phyloP scores from a whole-genome alignment of 1,284 basidiomycete species.

The Coniophora puteana region DNA sequence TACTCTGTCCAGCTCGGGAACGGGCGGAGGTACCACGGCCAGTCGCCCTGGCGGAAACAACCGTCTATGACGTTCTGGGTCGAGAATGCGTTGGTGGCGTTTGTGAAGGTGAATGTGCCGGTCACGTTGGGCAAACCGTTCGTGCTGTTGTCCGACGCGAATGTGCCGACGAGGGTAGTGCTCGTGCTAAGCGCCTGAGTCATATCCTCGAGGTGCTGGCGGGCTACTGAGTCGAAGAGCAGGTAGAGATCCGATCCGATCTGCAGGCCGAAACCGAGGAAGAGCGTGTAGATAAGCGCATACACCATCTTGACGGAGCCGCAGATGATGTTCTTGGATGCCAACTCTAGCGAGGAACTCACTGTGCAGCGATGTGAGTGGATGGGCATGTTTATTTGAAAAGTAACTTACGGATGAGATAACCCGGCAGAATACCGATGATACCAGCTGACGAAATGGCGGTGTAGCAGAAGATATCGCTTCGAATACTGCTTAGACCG shows the following conservation, averaged over 20 bases:
- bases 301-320: constrained; percentile 91
- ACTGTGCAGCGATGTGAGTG: constrained; percentile 42
- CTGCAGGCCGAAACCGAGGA: constrained; percentile 85
- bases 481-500: constrained; percentile 71
- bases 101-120: constrained; percentile 77
- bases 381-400: constrained; percentile 9
- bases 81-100: constrained; percentile 37
- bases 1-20: constrained; percentile 78
- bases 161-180: constrained; percentile 60
- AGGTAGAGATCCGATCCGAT: constrained; percentile 86
- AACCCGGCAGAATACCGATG: constrained; percentile 80
- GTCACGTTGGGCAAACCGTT: constrained; percentile 41
- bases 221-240: constrained; percentile 63
- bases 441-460: constrained; percentile 83
- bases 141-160: constrained; percentile 62
- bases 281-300: constrained; percentile 86
- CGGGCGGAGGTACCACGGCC: constrained; percentile 76
- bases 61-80: constrained; percentile 52
- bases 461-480: constrained; percentile 80
- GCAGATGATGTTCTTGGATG: constrained; percentile 84
- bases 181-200: constrained; percentile 45
- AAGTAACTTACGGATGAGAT: constrained; percentile 64
- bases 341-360: constrained; percentile 82
- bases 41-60: constrained; percentile 63
- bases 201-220: constrained; percentile 48